Percentiles rank a stretch among this genome's conserved stretches.
Conservation (phyloP, 176 grass and related monocot species). For the Canna indica region DNA sequence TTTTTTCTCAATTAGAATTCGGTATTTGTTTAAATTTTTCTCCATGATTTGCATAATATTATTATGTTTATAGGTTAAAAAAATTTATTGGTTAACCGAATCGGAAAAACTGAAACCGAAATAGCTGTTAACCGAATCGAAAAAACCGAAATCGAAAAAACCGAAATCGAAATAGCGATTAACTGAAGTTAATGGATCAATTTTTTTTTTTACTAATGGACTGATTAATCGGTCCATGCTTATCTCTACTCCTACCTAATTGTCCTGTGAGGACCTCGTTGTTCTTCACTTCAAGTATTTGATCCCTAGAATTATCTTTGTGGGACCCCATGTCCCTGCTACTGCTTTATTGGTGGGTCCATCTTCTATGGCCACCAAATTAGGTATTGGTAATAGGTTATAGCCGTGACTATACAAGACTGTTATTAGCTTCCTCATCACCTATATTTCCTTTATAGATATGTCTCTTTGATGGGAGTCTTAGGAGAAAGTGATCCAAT, state of each 20-base stretch:
- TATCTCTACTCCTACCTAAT: neutral
- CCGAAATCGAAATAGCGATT: too few species aligned
- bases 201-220: too few species aligned
- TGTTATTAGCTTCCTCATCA: neutral
- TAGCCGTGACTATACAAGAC: neutral
- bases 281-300: neutral
- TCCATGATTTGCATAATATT: too few species aligned
- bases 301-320: neutral
- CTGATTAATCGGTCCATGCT: too few species aligned
- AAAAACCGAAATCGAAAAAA: too few species aligned
- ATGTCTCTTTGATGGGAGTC: neutral
- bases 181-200: too few species aligned
- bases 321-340: neutral
- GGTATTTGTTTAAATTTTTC: too few species aligned
- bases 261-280: neutral
- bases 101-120: too few species aligned
- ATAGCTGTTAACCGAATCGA: too few species aligned
- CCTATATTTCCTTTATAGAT: slow-evolving; percentile 7
- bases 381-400: neutral
- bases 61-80: too few species aligned
- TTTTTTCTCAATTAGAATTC: too few species aligned
- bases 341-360: neutral
- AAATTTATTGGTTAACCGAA: too few species aligned
- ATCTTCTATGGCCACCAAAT: neutral
- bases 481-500: neutral